A percentile compares a stretch with the other conserved stretches of the same genome.
Evolutionary conservation across 2,329 filamentous ascomycete species (phyloP).

Genomic region (Diaporthe humulicola): DNA sequence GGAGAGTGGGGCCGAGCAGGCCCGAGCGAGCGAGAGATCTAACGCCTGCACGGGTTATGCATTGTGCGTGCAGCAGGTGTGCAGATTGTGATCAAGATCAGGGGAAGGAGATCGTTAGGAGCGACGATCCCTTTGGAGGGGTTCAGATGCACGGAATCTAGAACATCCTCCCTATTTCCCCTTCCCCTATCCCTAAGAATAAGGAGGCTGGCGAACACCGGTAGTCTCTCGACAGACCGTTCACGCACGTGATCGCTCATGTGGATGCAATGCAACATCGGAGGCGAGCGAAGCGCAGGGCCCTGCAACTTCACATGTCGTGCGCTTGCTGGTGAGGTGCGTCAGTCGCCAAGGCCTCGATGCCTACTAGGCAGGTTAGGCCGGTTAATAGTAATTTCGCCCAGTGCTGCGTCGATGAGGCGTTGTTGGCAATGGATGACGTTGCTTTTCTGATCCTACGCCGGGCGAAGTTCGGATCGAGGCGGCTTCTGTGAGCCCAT

Average conservation of each 20-base stretch:
- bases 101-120: neutral
- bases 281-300: constrained; percentile 12
- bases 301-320: neutral
- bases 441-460: neutral
- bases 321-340: neutral
- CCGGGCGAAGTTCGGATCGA: constrained; percentile 1
- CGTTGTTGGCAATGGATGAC: neutral
- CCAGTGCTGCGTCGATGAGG: neutral
- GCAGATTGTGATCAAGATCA: neutral
- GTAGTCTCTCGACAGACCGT: neutral
- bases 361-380: neutral
- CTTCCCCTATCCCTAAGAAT: neutral
- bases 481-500: neutral
- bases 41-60: neutral
- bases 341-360: neutral
- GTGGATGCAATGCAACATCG: neutral
- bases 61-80: neutral
- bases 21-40: neutral
- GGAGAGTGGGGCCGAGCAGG: neutral
- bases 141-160: neutral
- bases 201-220: neutral
- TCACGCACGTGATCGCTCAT: neutral
- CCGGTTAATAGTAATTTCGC: neutral
- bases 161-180: neutral
- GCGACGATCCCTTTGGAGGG: neutral